phyloP scores from a whole-genome alignment of 2,329 filamentous ascomycete species.

The Kalaharituber pfeilii region DNA sequence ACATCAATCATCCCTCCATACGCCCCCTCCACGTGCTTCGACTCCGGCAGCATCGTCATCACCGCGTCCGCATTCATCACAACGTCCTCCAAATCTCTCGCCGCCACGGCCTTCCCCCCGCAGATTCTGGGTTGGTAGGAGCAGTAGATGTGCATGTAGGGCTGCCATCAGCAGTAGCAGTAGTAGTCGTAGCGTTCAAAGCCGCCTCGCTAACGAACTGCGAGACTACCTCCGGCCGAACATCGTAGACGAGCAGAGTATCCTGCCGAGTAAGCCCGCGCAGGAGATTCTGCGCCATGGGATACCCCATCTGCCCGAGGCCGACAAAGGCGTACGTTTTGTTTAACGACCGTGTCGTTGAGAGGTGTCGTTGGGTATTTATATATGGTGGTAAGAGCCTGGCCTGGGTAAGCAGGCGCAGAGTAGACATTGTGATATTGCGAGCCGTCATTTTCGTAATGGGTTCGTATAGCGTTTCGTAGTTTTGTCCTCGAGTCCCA shows the following conservation, averaged over 20 bases:
- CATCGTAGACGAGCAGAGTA: constrained; percentile 46
- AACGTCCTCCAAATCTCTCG: constrained; percentile 41
- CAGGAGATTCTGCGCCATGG: constrained; percentile 51
- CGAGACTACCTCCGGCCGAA: constrained; percentile 40
- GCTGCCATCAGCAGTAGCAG: no score
- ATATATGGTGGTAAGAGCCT: neutral
- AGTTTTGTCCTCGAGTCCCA: no score
- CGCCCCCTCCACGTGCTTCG: constrained; percentile 68
- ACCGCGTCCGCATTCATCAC: constrained; percentile 57
- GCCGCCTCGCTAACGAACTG: constrained; percentile 39
- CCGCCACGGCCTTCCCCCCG: constrained; percentile 36
- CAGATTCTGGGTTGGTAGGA: constrained; percentile 22
- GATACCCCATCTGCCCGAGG: constrained; percentile 47
- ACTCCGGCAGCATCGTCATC: constrained; percentile 78
- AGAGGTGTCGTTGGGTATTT: neutral
- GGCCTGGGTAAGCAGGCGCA: neutral
- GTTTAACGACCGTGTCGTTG: neutral
- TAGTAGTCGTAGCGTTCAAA: constrained; percentile 23
- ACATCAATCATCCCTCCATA: constrained; percentile 39
- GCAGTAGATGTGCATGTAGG: no score
- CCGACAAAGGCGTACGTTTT: constrained; percentile 33
- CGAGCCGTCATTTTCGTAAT: no score
- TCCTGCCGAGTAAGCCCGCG: constrained; percentile 46
- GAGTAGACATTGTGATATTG: neutral
- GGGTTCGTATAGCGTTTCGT: no score